These are phyloP conservation scores for Coccomyxa sp. DNA, from an alignment of 139 green algal species.

Conservation along the genomic window DNA sequence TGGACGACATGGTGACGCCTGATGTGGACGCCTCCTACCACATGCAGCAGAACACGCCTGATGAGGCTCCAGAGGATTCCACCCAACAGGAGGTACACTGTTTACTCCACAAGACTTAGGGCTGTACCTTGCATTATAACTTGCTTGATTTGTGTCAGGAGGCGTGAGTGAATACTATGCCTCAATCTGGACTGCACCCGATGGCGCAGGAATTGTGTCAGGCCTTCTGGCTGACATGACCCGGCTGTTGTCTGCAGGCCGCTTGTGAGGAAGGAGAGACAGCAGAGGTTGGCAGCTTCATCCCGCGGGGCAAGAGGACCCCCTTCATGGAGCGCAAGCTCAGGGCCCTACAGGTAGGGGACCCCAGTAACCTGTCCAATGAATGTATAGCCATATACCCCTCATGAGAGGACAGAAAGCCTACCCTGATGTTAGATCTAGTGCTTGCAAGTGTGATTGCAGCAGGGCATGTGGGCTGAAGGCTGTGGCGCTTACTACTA, in stretches of 20 bases:
- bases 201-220: neutral
- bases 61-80: neutral
- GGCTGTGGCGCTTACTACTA: too few species aligned
- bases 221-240: neutral
- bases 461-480: too few species aligned
- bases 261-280: neutral
- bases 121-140: too few species aligned
- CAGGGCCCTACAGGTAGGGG: conserved; percentile 3
- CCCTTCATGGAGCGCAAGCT: conserved; percentile 21
- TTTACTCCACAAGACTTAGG: too few species aligned
- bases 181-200: neutral
- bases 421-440: neutral
- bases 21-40: neutral
- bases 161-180: neutral
- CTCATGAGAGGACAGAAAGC: too few species aligned
- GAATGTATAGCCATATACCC: too few species aligned
- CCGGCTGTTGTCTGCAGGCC: too few species aligned
- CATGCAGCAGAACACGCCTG: neutral
- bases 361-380: too few species aligned
- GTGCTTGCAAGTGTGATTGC: neutral
- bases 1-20: neutral
- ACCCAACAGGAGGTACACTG: neutral
- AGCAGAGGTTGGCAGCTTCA: neutral
- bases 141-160: neutral
- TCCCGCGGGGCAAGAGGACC: conserved; percentile 2